phyloP scores from a whole-genome alignment of 257 asterid genomes.

The Fraxinus pennsylvanica region DNA sequence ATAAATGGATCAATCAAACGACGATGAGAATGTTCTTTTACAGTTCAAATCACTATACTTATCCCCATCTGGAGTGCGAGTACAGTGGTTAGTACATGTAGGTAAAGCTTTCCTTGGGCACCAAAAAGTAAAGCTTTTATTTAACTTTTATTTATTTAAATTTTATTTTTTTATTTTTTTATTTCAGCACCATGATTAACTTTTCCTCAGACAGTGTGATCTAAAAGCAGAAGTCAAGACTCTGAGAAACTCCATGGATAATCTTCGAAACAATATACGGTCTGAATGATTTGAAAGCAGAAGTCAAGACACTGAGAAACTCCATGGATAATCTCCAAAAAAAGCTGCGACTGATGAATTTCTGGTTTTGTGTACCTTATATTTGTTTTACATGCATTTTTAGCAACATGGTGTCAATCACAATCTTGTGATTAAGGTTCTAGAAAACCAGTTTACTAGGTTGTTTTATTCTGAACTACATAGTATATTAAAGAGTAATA shows the following conservation, averaged over 20 bases:
- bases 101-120: neutral
- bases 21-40: too few relatives aligned
- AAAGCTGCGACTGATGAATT: slow-evolving; percentile 44
- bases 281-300: too few relatives aligned
- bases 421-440: slow-evolving; percentile 45
- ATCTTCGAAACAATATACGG: slow-evolving; percentile 66
- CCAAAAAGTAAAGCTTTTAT: neutral
- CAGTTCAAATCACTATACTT: too few relatives aligned
- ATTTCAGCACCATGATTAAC: slow-evolving; percentile 45
- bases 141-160: neutral
- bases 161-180: neutral
- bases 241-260: slow-evolving; percentile 57
- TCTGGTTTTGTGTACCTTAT: slow-evolving; percentile 18
- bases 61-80: too few relatives aligned
- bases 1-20: too few relatives aligned
- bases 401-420: slow-evolving; percentile 15
- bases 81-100: too few relatives aligned
- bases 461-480: neutral
- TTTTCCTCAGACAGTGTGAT: slow-evolving; percentile 75
- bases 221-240: slow-evolving; percentile 74
- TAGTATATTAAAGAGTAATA: slow-evolving; percentile 38
- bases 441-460: too few relatives aligned
- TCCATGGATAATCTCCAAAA: too few relatives aligned
- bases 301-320: too few relatives aligned
- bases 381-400: slow-evolving; percentile 14